Evolutionary conservation across 176 grass and related monocot genomes (phyloP).

Genomic region (Hordeum marinum): DNA sequence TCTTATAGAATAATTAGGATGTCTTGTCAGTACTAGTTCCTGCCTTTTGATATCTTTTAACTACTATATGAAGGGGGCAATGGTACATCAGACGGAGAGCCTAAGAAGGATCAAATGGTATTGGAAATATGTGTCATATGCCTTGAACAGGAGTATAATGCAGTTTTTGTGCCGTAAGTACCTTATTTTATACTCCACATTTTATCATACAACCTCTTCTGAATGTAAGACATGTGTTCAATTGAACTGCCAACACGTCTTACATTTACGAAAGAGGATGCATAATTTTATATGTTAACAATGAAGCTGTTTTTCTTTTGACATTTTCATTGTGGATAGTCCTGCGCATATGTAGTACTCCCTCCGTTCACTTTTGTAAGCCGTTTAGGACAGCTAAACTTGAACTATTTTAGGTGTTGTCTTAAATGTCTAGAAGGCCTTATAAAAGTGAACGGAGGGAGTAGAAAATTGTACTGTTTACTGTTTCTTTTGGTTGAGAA

Average conservation of each 20-base stretch:
- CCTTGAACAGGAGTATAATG: slow-evolving; percentile 98
- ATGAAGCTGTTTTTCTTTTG: neutral
- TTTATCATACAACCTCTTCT: neutral
- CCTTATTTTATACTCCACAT: neutral
- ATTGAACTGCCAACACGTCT: too few species aligned
- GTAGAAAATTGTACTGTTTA: neutral
- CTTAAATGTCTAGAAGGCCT: too few species aligned
- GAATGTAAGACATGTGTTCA: too few species aligned
- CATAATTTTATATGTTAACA: slow-evolving; percentile 12
- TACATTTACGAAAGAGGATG: too few species aligned
- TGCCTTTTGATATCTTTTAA: slow-evolving; percentile 14
- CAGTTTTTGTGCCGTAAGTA: slow-evolving; percentile 99
- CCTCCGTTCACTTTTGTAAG: too few species aligned
- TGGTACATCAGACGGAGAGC: slow-evolving; percentile 39
- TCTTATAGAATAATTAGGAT: slow-evolving; percentile 22
- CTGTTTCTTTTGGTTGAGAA: neutral
- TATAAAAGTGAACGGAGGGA: too few species aligned
- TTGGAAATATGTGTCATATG: slow-evolving; percentile 98
- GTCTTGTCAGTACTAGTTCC: neutral
- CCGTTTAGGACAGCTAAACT: too few species aligned
- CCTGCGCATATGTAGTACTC: neutral
- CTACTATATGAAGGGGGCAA: slow-evolving; percentile 47
- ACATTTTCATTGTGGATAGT: neutral
- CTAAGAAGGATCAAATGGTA: slow-evolving; percentile 61
- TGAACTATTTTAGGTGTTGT: too few species aligned